A percentile compares a stretch with the other conserved stretches of the same genome.
phyloP scores from a whole-genome alignment of 73 alveolate genomes.

The Breviolum minutum region DNA sequence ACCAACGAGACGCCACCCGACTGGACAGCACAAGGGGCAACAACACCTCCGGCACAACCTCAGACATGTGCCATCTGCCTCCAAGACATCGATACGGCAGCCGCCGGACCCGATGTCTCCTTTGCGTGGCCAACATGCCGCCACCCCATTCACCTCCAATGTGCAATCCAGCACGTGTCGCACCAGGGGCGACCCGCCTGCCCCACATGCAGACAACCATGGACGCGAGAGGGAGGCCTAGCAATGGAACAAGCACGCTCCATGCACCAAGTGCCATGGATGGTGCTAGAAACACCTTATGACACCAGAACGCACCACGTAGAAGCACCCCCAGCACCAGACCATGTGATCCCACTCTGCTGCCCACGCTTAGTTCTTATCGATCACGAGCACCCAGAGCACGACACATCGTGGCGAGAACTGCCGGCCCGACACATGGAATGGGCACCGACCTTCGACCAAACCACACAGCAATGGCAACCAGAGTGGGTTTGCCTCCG shows the following conservation, averaged over 20 bases:
- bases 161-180: not conserved
- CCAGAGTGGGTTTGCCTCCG: conserved; percentile 54
- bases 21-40: not conserved
- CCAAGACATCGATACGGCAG: not conserved
- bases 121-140: not conserved
- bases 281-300: not conserved
- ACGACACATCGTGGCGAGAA: conserved; percentile 15
- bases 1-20: not conserved
- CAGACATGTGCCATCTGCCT: not conserved
- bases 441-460: not conserved
- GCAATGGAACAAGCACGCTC: not conserved
- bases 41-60: not conserved
- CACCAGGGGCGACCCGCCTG: not conserved
- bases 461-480: not conserved
- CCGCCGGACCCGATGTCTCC: not conserved
- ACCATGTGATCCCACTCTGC: not conserved
- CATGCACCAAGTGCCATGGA: not conserved
- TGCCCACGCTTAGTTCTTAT: not conserved
- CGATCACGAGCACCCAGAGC: not conserved
- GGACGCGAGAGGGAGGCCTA: not conserved
- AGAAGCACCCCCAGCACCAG: not conserved
- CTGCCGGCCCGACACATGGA: conserved; percentile 45
- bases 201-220: conserved; percentile 4
- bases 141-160: not conserved
- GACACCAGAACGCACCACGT: not conserved